Evolutionary conservation across 176 grass and related monocot species (phyloP).

Genomic region (Zoysia japonica): DNA sequence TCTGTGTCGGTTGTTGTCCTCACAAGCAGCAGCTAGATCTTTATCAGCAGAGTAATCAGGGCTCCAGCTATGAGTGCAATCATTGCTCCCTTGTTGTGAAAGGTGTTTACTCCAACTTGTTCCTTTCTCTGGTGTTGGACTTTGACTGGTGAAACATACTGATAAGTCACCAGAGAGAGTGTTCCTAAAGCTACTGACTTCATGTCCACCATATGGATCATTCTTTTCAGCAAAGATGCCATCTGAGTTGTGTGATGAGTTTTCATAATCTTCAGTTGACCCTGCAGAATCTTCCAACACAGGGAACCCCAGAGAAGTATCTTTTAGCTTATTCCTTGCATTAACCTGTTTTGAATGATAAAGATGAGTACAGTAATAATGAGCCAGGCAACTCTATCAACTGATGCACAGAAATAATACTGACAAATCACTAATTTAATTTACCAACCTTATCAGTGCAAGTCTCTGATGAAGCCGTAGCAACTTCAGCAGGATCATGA

Average conservation of each 20-base stretch:
- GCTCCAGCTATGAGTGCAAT: slow-evolving; percentile 74
- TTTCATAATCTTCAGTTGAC: slow-evolving; percentile 86
- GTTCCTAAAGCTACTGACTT: slow-evolving; percentile 58
- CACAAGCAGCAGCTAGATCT: slow-evolving; percentile 68
- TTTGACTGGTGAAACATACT: slow-evolving; percentile 49
- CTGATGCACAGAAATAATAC: slow-evolving; percentile 13
- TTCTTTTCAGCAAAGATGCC: slow-evolving; percentile 80
- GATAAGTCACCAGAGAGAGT: slow-evolving; percentile 48
- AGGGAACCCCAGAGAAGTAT: slow-evolving; percentile 56
- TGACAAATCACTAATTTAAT: slow-evolving; percentile 21
- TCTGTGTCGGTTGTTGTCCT: slow-evolving; percentile 75
- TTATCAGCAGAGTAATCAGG: slow-evolving; percentile 58
- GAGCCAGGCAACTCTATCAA: neutral
- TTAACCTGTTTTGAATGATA: slow-evolving; percentile 62
- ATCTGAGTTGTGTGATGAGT: slow-evolving; percentile 81
- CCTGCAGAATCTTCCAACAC: slow-evolving; percentile 61
- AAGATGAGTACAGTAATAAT: slow-evolving; percentile 12
- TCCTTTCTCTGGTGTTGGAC: slow-evolving; percentile 55
- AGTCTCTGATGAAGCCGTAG: slow-evolving; percentile 54
- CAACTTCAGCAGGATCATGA: slow-evolving; percentile 59
- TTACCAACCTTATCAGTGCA: slow-evolving; percentile 73
- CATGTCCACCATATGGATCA: slow-evolving; percentile 60
- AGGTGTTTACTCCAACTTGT: slow-evolving; percentile 46
- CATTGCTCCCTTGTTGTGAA: slow-evolving; percentile 74
- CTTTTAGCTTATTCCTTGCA: slow-evolving; percentile 68